Evolutionary conservation across 306 rosid genomes (phyloP), one percentile per base, ranked within the genome.

Genomic region (Fragaria ananassa): DNA sequence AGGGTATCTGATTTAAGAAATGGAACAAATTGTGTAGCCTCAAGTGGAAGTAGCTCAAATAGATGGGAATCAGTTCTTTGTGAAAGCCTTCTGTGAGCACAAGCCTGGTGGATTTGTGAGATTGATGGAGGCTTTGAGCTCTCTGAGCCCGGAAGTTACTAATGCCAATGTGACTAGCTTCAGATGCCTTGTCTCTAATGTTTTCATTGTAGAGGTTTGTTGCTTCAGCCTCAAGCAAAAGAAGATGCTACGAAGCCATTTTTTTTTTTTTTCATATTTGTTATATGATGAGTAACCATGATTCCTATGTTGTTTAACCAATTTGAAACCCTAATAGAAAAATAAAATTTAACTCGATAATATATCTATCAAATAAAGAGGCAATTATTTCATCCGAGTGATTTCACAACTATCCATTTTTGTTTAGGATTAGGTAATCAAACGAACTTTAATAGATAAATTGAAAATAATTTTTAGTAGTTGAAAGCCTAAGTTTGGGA

Each of bases 1-100:
- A 12, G 5, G 11, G 34, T 46, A 44, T 29, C 19, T 66, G 1
- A 29, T 58, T 27, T 65, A 62, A 80, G 56, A 58, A 6, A 14
- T 68, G 74, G 81, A 17, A 71, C 68, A 15, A 66, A 62, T 74
- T 85, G 82, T 84, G 86, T 82, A 95, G 98, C 86, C 96, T 0
- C 97, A 92, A 81, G 97, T 95, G 86, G 97, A 95, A 83, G 97
- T 92, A 78, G 96, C 97, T 41, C 88, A 80, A 11, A 84, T 90
- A 70, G 97, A 92, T 29, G 97, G 87, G 66, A 95, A 89, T 69
- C 96, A 92, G 74, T 88, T 92, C 79, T 89, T 84, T 75, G 89
- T 95, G 65, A 95, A 89, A 81, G 97, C 92, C 34, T 88, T 92
- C 54, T 79, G 97, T 35, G 99, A 95, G 90, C 93, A 95, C 74